Conservation (phyloP, 768 basidiomycete genomes). For the Tulasnella sp. region DNA sequence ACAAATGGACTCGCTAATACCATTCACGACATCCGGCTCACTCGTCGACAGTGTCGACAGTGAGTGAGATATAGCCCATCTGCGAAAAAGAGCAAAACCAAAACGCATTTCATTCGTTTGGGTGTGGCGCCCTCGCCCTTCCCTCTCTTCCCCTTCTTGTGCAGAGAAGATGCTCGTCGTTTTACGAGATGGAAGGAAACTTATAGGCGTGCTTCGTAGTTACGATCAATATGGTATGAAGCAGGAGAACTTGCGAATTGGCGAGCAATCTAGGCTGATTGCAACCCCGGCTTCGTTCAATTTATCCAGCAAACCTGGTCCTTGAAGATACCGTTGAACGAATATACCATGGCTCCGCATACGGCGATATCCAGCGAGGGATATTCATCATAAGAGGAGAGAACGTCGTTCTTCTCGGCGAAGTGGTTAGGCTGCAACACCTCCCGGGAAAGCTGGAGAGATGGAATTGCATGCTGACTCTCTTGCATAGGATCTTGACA, state of each 20-base stretch:
- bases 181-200: conserved; percentile 89
- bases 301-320: conserved; percentile 82
- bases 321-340: conserved; percentile 93
- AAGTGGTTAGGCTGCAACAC: conserved; percentile 62
- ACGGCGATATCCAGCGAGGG: conserved; percentile 81
- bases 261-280: neutral
- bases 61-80: conserved; percentile 46
- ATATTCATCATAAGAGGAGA: conserved; percentile 94
- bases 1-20: conserved; percentile 87
- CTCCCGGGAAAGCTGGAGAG: conserved; percentile 11
- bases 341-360: conserved; percentile 81
- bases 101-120: neutral
- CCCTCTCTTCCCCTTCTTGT: conserved; percentile 9
- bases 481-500: conserved; percentile 69
- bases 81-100: neutral
- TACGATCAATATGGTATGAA: conserved; percentile 96
- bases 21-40: conserved; percentile 97
- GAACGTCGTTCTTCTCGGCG: conserved; percentile 94
- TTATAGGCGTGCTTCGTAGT: conserved; percentile 90
- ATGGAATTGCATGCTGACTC: neutral
- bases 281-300: neutral
- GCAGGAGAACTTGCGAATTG: neutral
- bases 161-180: conserved; percentile 98
- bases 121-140: neutral
- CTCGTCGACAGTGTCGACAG: conserved; percentile 99